phyloP scores from a whole-genome alignment of 345 rosid genomes.

The Trapa bicornis region DNA sequence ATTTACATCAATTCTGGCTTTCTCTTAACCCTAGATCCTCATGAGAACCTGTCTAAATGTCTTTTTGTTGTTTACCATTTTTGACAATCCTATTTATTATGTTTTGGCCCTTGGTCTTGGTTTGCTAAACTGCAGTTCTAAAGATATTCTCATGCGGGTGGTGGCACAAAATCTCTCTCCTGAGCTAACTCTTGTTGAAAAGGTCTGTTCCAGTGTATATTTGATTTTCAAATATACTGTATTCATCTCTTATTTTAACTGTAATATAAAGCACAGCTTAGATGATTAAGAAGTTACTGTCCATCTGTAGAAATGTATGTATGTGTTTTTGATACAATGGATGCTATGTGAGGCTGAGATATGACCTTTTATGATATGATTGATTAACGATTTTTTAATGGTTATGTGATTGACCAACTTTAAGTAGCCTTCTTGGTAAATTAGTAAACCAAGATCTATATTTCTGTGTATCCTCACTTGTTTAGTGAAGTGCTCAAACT shows the following conservation, averaged over 20 bases:
- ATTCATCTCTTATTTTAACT: background rate
- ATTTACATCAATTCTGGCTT: conserved; percentile 8
- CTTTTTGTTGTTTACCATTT: background rate
- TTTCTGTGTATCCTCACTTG: background rate
- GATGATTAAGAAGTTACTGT: background rate
- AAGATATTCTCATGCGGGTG: conserved; percentile 94
- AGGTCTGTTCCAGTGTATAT: conserved; percentile 25
- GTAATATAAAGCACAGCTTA: background rate
- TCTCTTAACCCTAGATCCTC: background rate
- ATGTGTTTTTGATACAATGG: background rate
- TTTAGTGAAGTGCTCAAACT: background rate
- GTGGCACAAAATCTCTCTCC: conserved; percentile 95
- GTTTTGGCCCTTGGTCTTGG: background rate
- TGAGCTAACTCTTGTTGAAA: conserved; percentile 74
- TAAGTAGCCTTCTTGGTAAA: background rate
- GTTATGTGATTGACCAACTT: background rate
- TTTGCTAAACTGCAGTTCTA: conserved; percentile 43
- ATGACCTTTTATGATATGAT: background rate
- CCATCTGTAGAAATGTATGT: background rate
- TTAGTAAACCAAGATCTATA: background rate
- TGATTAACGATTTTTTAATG: too few relatives aligned
- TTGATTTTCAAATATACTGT: background rate
- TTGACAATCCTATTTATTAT: background rate
- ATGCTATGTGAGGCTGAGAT: background rate
- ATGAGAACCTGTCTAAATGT: background rate